Conservation (phyloP, 2,329 filamentous ascomycete genomes). For the Xylaria sp. region DNA sequence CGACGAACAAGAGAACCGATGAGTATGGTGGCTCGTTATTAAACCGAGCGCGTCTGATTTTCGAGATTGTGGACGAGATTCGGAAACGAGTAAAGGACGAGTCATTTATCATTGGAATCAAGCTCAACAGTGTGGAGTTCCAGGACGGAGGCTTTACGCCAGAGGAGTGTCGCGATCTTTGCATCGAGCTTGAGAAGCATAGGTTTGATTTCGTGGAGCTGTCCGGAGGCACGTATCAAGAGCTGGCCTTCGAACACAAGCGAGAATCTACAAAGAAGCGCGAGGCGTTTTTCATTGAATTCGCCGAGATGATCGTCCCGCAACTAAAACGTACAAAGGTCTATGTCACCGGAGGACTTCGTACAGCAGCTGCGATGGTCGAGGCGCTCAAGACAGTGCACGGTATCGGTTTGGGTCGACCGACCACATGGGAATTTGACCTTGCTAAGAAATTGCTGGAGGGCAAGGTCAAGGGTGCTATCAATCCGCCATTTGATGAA, state of each 20-base stretch:
- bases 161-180: conserved; percentile 53
- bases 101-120: conserved; percentile 31
- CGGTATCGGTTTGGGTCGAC: conserved; percentile 65
- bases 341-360: conserved; percentile 69
- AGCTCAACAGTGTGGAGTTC: conserved; percentile 66
- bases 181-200: conserved; percentile 64
- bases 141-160: conserved; percentile 52
- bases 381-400: conserved; percentile 66
- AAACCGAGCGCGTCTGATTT: conserved; percentile 61
- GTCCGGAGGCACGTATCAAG: conserved; percentile 69
- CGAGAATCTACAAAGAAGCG: conserved; percentile 60
- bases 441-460: conserved; percentile 49
- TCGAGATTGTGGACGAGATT: conserved; percentile 62
- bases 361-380: conserved; percentile 66
- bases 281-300: conserved; percentile 76
- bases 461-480: conserved; percentile 58
- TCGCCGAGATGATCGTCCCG: conserved; percentile 64
- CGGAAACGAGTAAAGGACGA: conserved; percentile 40
- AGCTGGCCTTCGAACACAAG: conserved; percentile 55
- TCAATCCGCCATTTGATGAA: conserved; percentile 59
- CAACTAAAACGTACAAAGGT: conserved; percentile 61
- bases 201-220: conserved; percentile 75
- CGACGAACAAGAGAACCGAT: conserved; percentile 65
- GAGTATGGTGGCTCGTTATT: conserved; percentile 64
- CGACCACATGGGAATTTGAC: conserved; percentile 50